A percentile compares a stretch with the other conserved stretches of the same genome.
Conservation (phyloP, 805 yeast genomes). For the Candida pseudoglaebosa region DNA sequence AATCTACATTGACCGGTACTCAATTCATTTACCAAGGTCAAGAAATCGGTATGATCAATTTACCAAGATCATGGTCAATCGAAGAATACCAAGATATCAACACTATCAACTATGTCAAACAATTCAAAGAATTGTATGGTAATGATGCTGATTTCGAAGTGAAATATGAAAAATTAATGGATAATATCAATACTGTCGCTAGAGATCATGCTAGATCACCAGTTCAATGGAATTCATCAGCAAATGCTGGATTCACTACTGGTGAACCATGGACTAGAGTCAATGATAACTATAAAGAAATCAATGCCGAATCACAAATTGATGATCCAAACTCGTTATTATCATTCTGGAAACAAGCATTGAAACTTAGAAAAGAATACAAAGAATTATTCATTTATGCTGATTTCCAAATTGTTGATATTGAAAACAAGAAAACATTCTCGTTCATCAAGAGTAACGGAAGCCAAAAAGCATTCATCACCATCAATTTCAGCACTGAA, state of each 20-base stretch:
- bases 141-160: conserved; percentile 18
- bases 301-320: conserved; percentile 47
- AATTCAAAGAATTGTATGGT: conserved; percentile 24
- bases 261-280: conserved; percentile 51
- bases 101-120: conserved; percentile 38
- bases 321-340: conserved; percentile 44
- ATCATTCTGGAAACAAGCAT: conserved; percentile 42
- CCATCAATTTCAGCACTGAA: conserved; percentile 20
- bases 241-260: conserved; percentile 46
- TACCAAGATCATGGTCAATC: conserved; percentile 44
- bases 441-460: conserved; percentile 36
- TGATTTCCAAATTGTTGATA: conserved; percentile 38
- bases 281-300: conserved; percentile 46
- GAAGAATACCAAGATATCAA: conserved; percentile 51
- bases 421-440: conserved; percentile 39
- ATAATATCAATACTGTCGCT: conserved; percentile 34
- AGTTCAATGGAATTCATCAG: conserved; percentile 48
- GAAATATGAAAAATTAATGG: conserved; percentile 24
- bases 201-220: conserved; percentile 58
- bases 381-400: conserved; percentile 46
- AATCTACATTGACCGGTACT: conserved; percentile 49
- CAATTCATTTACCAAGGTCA: conserved; percentile 59
- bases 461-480: conserved; percentile 19
- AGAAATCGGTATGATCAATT: conserved; percentile 54
- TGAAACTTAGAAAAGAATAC: conserved; percentile 41